Base-by-base conservation (phyloP, 176 grass and related monocot species). In the Juncus inflexus region DNA sequence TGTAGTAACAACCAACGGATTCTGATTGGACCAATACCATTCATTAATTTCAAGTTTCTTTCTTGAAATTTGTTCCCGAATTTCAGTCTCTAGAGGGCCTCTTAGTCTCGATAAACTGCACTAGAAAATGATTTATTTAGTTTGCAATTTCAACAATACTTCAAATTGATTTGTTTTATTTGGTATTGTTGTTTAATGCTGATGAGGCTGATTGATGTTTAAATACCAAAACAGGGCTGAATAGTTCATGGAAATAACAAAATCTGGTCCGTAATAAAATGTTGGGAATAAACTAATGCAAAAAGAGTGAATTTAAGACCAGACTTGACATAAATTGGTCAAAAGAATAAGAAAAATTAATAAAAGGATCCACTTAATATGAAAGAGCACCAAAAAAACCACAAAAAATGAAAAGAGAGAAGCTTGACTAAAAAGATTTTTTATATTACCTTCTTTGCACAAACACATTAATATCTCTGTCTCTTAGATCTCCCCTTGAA, bases 381-480 rank as follows among this genome's bases (percentile, higher is more conserved):
- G 13, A 57, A 28, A 28, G 19, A 28, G 19, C 19, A 28, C 19
- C 19, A 28, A 28, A 28, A 28, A 28, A 28, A 1, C 19, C 19
- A 28, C 19, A 28, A 28, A 28, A 28, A 28, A 28, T 1, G 19
- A 28, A 28, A 28, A 28, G 19, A 28, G 19, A 28, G 19, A 28
- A 28, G 19, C 19, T 28, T 28, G 19, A 28, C 19, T 28, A 28
- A 28, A 28, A 28, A 28, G 19, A 28, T 1, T 28, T 1, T 28
- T 41, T 38, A 69, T 12, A 55, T 6, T 71, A 99, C 89, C 94
- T 99, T 76, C 78, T 78, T 65, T 90, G 89, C 67, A 99, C 85
- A 66, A 86, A 84, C 45, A 92, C 69, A 86, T 99, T 92, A 55
- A 83, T 86, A 83, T 92, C 83, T 81, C 89, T 86, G 66, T 99